phyloP scores from a whole-genome alignment of 2,329 filamentous ascomycete genomes.

The Trichophyton schoenleinii region DNA sequence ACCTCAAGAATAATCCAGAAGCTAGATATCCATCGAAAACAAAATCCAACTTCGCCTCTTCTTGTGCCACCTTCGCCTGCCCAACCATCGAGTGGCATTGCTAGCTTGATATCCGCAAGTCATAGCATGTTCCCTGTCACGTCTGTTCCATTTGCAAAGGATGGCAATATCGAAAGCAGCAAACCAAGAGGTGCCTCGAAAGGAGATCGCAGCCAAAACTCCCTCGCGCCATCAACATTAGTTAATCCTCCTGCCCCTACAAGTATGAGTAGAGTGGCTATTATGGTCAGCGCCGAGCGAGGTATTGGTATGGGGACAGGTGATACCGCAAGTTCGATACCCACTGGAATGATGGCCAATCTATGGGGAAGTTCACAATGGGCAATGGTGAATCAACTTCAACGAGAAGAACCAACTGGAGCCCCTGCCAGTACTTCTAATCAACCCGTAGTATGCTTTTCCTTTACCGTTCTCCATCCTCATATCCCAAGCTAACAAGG shows the following conservation, averaged over 20 bases:
- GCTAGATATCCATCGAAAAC: constrained; percentile 75
- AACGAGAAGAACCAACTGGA: constrained; percentile 37
- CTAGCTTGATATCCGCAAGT: constrained; percentile 72
- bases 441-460: constrained; percentile 7
- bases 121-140: constrained; percentile 37
- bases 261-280: constrained; percentile 72
- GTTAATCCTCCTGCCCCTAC: constrained; percentile 74
- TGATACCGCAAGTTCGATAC: constrained; percentile 56
- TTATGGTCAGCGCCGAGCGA: constrained; percentile 66
- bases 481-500: background rate
- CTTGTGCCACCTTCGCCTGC: constrained; percentile 31
- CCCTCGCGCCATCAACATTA: constrained; percentile 67
- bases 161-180: constrained; percentile 22
- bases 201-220: constrained; percentile 43
- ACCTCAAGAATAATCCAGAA: constrained; percentile 84
- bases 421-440: constrained; percentile 20
- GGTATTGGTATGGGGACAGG: constrained; percentile 50
- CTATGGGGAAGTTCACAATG: constrained; percentile 85
- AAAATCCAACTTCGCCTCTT: constrained; percentile 43
- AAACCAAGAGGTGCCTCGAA: constrained; percentile 21
- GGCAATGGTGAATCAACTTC: constrained; percentile 53
- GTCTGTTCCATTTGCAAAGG: background rate
- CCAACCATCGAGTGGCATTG: constrained; percentile 53
- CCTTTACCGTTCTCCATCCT: background rate
- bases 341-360: constrained; percentile 79